A percentile compares a stretch with the other conserved stretches of the same genome.
Conservation (phyloP, 2,329 filamentous ascomycete genomes). For the Cladosporium cucumerinum region DNA sequence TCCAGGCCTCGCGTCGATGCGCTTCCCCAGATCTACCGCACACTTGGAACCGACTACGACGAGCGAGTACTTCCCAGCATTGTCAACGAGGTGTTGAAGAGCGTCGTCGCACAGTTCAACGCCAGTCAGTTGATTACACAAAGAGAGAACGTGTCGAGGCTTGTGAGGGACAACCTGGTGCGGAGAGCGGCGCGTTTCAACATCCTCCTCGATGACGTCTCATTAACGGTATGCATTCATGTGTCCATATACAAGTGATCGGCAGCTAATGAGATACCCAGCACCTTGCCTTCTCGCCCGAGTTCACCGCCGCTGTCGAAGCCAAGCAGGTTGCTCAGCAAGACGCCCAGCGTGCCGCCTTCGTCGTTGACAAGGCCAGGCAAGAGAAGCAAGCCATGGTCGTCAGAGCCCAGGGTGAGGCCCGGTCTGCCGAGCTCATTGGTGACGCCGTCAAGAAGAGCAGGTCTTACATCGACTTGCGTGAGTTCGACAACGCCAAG, state of each 20-base stretch:
- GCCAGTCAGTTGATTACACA: conserved; percentile 98
- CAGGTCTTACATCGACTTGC: conserved; percentile 91
- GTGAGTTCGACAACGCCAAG: conserved; percentile 95
- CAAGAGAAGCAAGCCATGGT: conserved; percentile 99
- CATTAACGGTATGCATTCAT: conserved; percentile 59
- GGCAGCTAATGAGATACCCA: conserved; percentile 27
- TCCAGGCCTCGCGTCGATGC: conserved; percentile 83
- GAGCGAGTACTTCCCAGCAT: conserved; percentile 97
- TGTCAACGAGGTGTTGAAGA: conserved; percentile 98
- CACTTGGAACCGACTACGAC: conserved; percentile 91
- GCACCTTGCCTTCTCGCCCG: conserved; percentile 67
- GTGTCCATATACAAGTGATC: not conserved
- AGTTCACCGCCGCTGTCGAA: conserved; percentile 67
- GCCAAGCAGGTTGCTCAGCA: conserved; percentile 73
- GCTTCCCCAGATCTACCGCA: conserved; percentile 95
- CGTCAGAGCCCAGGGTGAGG: conserved; percentile 97
- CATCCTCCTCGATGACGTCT: conserved; percentile 95
- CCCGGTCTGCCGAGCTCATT: conserved; percentile 93
- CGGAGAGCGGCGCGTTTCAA: conserved; percentile 92
- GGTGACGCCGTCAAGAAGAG: conserved; percentile 99
- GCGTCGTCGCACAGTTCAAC: conserved; percentile 98
- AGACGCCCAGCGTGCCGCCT: conserved; percentile 94
- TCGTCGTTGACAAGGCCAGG: conserved; percentile 96
- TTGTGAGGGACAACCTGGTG: conserved; percentile 91
- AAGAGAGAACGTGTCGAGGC: conserved; percentile 88